phyloP scores from a whole-genome alignment of 202 grass and related monocot genomes.

The Hordeum pubiflorum region DNA sequence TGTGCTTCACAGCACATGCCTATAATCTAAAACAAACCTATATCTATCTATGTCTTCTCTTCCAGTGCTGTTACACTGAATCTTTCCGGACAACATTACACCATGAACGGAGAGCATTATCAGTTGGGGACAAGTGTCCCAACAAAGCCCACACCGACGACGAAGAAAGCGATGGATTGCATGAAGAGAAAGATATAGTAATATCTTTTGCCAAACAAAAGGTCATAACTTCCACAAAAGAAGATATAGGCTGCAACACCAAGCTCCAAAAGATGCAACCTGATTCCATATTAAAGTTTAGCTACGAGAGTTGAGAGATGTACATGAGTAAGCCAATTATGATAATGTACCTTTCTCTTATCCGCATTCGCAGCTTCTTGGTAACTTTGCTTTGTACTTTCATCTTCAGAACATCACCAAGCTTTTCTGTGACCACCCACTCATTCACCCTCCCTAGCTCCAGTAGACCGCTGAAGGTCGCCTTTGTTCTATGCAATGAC shows the following conservation, averaged over 20 bases:
- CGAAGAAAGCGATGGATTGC: conserved; percentile 79
- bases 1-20: conserved; percentile 9
- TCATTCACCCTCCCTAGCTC: conserved; percentile 88
- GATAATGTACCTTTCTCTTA: conserved; percentile 55
- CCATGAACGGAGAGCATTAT: conserved; percentile 20
- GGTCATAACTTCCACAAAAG: conserved; percentile 80
- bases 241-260: conserved; percentile 61
- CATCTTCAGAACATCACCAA: conserved; percentile 63
- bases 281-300: conserved; percentile 35
- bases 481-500: conserved; percentile 92
- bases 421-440: conserved; percentile 96
- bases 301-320: background rate
- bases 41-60: background rate
- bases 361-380: conserved; percentile 41
- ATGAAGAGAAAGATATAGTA: conserved; percentile 75
- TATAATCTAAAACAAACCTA: conserved; percentile 21
- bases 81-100: conserved; percentile 12
- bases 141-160: conserved; percentile 65
- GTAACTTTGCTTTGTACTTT: conserved; percentile 40
- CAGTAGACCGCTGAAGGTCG: conserved; percentile 71
- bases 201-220: conserved; percentile 58
- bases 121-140: conserved; percentile 58
- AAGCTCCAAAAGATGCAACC: conserved; percentile 79
- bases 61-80: background rate
- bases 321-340: background rate